Percentiles rank a stretch among this genome's conserved stretches.
Evolutionary conservation across 257 asterid species (phyloP).

Genomic region (Capsicum baccatum): DNA sequence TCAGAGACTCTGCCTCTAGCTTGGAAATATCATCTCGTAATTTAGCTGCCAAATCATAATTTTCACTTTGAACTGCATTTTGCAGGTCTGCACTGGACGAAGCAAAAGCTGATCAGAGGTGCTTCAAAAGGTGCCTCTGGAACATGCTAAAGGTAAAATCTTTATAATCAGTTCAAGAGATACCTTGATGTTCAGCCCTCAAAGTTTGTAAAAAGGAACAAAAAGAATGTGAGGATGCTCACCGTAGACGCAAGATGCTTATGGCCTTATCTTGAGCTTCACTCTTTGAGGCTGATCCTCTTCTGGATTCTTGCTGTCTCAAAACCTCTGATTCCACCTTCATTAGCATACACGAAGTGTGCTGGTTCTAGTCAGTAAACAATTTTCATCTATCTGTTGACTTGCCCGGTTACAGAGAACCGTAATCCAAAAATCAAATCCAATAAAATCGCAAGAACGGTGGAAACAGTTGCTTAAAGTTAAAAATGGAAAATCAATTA

Average conservation of each 20-base stretch:
- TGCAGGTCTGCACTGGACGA: slow-evolving; percentile 87
- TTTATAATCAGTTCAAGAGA: neutral
- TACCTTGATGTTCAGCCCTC: slow-evolving; percentile 12
- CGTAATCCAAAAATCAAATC: neutral
- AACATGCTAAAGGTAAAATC: neutral
- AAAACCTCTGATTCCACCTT: slow-evolving; percentile 92
- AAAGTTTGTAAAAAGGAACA: slow-evolving; percentile 15
- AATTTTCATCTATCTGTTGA: neutral
- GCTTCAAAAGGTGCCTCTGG: slow-evolving; percentile 25
- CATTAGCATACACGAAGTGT: slow-evolving; percentile 25
- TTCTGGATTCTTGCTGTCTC: slow-evolving; percentile 68
- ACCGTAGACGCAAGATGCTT: slow-evolving; percentile 87
- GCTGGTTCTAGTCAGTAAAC: neutral
- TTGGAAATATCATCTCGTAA: slow-evolving; percentile 83
- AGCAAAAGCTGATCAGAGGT: slow-evolving; percentile 34
- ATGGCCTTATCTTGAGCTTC: slow-evolving; percentile 99
- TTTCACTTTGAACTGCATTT: slow-evolving; percentile 79
- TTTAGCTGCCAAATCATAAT: slow-evolving; percentile 85
- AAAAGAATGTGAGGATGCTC: slow-evolving; percentile 30
- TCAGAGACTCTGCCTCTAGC: slow-evolving; percentile 87
- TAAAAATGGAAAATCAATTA: slow-evolving; percentile 2
- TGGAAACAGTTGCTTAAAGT: neutral
- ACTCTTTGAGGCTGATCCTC: slow-evolving; percentile 79
- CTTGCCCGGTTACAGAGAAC: neutral
- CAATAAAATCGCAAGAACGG: slow-evolving; percentile 4